Percentiles rank a stretch among this genome's conserved stretches.
phyloP scores from a whole-genome alignment of 1,284 basidiomycete species.

The Meira nashicola region DNA sequence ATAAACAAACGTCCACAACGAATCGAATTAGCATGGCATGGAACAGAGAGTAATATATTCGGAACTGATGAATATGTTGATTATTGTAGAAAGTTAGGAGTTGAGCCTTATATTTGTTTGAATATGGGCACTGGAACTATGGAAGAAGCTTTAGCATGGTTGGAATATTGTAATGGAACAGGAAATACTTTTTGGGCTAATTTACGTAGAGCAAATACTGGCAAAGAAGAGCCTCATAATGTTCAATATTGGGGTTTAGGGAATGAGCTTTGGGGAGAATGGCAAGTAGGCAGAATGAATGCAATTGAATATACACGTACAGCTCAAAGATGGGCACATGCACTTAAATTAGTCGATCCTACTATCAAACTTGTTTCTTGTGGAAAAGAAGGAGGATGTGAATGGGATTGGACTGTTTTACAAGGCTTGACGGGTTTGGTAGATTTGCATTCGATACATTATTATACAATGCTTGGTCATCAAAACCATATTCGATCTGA shows the following conservation, averaged over 20 bases:
- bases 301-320: constrained; percentile 62
- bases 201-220: constrained; percentile 60
- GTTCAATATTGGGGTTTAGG: constrained; percentile 58
- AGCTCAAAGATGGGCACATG: constrained; percentile 65
- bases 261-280: constrained; percentile 61
- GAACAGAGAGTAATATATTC: constrained; percentile 64
- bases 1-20: constrained; percentile 59
- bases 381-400: constrained; percentile 59
- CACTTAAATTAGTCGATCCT: constrained; percentile 62
- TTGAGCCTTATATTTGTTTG: constrained; percentile 63
- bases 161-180: constrained; percentile 64
- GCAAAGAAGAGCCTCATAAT: constrained; percentile 61
- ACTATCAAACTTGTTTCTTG: constrained; percentile 62
- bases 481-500: constrained; percentile 11
- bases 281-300: constrained; percentile 65
- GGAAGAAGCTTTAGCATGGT: constrained; percentile 69
- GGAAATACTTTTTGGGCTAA: constrained; percentile 63
- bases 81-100: constrained; percentile 54
- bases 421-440: constrained; percentile 53
- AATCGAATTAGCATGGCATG: constrained; percentile 66
- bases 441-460: constrained; percentile 54
- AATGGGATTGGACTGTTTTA: constrained; percentile 54
- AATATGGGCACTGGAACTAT: constrained; percentile 66
- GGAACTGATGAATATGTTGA: constrained; percentile 63
- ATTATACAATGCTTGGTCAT: constrained; percentile 37